Conservation (phyloP, 108 stramenopile species). For the Discostella stelligeroides region DNA sequence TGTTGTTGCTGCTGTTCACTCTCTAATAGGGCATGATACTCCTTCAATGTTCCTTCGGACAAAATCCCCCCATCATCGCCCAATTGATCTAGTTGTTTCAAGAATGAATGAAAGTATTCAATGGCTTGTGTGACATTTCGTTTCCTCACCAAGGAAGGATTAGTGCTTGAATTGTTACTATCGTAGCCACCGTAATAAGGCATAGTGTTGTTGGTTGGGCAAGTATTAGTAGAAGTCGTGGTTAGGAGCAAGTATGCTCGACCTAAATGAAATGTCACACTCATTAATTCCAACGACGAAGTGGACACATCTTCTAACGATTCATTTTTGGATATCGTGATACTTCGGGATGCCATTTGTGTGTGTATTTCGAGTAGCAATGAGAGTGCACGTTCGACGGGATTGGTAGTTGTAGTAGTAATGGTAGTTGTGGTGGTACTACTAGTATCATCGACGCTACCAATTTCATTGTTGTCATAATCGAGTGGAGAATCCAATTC, state of each 20-base stretch:
- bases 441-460: not conserved
- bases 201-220: slow-evolving; percentile 26
- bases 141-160: slow-evolving; percentile 38
- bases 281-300: slow-evolving; percentile 60
- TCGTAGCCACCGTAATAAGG: not conserved
- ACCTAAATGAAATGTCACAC: slow-evolving; percentile 71
- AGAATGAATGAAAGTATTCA: slow-evolving; percentile 58
- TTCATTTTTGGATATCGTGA: slow-evolving; percentile 73
- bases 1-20: slow-evolving; percentile 44
- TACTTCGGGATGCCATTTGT: not conserved
- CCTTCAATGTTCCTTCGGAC: slow-evolving; percentile 41
- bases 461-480: not conserved
- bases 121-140: slow-evolving; percentile 48
- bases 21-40: slow-evolving; percentile 60
- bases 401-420: not conserved
- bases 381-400: slow-evolving; percentile 19
- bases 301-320: slow-evolving; percentile 70
- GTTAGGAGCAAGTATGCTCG: slow-evolving; percentile 58
- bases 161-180: not conserved
- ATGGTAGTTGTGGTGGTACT: not conserved
- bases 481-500: not conserved
- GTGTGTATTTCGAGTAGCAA: slow-evolving; percentile 13
- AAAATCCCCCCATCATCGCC: slow-evolving; percentile 54
- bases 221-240: slow-evolving; percentile 19
- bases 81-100: slow-evolving; percentile 57